phyloP scores from a whole-genome alignment of 2,329 filamentous ascomycete genomes.

The Xylaria sp. region DNA sequence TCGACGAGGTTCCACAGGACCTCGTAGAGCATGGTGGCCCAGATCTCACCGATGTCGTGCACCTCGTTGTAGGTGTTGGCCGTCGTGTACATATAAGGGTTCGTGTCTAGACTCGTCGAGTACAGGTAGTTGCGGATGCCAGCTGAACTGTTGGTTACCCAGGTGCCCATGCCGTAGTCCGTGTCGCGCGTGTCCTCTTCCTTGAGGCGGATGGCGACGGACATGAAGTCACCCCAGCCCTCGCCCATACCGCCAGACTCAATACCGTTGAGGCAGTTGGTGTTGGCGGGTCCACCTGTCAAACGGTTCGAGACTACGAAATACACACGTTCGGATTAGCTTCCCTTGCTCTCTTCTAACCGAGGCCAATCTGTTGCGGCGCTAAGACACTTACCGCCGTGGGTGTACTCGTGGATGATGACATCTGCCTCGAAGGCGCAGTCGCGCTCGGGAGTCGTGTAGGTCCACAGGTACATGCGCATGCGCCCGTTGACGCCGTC shows the following conservation, averaged over 20 bases:
- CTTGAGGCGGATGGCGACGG: constrained; percentile 44
- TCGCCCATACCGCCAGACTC: constrained; percentile 47
- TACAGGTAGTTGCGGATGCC: constrained; percentile 44
- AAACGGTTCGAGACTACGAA: constrained; percentile 47
- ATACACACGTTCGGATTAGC: neutral
- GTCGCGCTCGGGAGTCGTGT: constrained; percentile 45
- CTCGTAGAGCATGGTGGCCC: constrained; percentile 48
- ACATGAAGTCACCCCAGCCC: constrained; percentile 47
- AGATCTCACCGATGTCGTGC: constrained; percentile 44
- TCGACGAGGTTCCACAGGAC: constrained; percentile 50
- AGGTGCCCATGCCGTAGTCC: constrained; percentile 43
- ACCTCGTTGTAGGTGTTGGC: constrained; percentile 35
- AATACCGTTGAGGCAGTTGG: constrained; percentile 38
- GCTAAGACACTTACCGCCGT: constrained; percentile 37
- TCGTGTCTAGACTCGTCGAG: constrained; percentile 40
- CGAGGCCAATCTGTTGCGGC: neutral
- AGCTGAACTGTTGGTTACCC: constrained; percentile 36
- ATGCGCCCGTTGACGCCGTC: constrained; percentile 50
- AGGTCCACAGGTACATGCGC: constrained; percentile 55
- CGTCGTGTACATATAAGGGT: constrained; percentile 42
- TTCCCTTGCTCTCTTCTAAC: neutral
- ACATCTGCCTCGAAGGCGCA: constrained; percentile 55
- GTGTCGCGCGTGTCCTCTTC: constrained; percentile 39
- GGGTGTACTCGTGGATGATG: constrained; percentile 55
- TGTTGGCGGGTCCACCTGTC: constrained; percentile 53